A percentile compares a stretch with the other conserved stretches of the same genome.
Evolutionary conservation across 305 asterid species (phyloP).

Genomic region (Fraxinus ornus): DNA sequence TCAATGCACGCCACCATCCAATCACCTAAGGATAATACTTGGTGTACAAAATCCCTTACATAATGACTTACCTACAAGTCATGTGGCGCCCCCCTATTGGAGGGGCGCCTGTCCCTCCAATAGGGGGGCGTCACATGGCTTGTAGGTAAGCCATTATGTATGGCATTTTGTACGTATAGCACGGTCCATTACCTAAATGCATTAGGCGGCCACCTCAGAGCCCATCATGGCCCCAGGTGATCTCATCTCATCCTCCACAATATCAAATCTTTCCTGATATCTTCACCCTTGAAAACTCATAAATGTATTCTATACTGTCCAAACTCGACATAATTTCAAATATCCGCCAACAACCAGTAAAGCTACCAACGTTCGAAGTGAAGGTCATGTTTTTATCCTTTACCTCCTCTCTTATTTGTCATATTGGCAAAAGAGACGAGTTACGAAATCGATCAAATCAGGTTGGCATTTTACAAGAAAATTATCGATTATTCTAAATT

Average conservation of each 20-base stretch:
- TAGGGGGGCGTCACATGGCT: too few relatives aligned
- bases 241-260: neutral
- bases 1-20: neutral
- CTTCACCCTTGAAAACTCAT: neutral
- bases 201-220: neutral
- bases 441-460: neutral
- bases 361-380: neutral
- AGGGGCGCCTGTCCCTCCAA: too few relatives aligned
- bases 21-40: neutral
- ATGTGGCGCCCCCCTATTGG: too few relatives aligned
- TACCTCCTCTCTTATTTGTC: neutral
- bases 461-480: too few relatives aligned
- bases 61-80: too few relatives aligned
- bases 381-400: neutral
- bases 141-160: too few relatives aligned
- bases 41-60: too few relatives aligned
- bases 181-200: too few relatives aligned
- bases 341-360: neutral
- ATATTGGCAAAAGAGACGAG: neutral
- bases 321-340: neutral
- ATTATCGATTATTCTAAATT: neutral
- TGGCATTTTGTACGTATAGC: too few relatives aligned
- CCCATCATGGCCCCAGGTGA: neutral
- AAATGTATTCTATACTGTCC: neutral
- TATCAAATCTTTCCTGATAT: too few relatives aligned